Base-by-base conservation (phyloP, 805 yeast species). In the Lipomyces japonicus region DNA sequence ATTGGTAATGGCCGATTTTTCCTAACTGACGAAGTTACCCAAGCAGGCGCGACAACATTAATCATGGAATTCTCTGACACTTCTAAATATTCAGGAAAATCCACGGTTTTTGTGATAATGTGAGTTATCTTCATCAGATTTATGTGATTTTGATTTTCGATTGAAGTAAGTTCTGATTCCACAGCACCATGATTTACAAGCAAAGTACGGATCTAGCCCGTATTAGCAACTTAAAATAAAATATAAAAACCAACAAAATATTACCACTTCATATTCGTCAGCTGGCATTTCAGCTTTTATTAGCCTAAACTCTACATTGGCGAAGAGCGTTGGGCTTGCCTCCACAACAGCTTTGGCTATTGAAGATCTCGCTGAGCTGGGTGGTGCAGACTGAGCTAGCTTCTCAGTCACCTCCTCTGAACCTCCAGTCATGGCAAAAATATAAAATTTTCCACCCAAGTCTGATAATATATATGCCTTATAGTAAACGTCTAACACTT, bases 1-100 rank as follows among this genome's bases (percentile, higher is more conserved):
- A 76, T 71, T 3, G 84, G 78, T 24, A 74, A 71, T 12, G 75
- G 63, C 46, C 75, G 72, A 0, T 69, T 68, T 24, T 63, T 63
- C 6, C 61, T 61, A 0, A 74, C 61, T 2, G 82, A 76, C 34
- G 76, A 79, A 25, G 65, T 57, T 1, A 85, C 70, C 88, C 93
- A 87, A 3, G 70, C 64, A 0, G 81, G 73, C 0, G 76, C 75
- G 14, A 86, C 83, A 1, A 84, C 75, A 0, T 93, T 88, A 12
- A 84, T 72, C 79, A 84, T 74, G 32, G 75, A 68, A 14, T 71
- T 70, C 31, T 69, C 70, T 3, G 84, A 75, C 5, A 34, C 16
- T 28, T 69, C 66, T 2, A 55, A 59, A 59, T 73, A 80, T 26
- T 76, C 80, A 2, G 75, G 73, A 55, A 84, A 85, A 23, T 77